Base-by-base conservation (phyloP, 1,139 yeast species). In the Geotrichum citri-aurantii region DNA sequence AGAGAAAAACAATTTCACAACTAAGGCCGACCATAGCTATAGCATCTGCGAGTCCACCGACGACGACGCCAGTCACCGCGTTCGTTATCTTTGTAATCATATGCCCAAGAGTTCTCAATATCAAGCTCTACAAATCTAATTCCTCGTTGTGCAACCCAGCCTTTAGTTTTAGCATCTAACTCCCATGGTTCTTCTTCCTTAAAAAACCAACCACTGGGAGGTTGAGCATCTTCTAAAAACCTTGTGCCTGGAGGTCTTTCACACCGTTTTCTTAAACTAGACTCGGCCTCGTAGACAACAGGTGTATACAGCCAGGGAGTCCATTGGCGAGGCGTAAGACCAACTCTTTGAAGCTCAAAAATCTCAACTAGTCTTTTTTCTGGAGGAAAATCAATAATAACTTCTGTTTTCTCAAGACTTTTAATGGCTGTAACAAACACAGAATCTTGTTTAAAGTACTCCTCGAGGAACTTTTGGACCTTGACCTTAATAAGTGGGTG, bases 181-280 rank as follows among this genome's bases (percentile, higher is more conserved):
- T 72, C 73, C 97, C 97, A 91, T 14, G 77, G 77, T 44, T 82
- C 83, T 33, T 73, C 75, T 59, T 82, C 86, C 17, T 64, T 66
- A 70, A 85, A 91, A 62, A 78, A 77, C 97, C 97, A 91, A 12
- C 83, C 86, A 14, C 73, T 72, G 0, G 96, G 96, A 0, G 96
- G 85, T 37, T 70, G 68, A 0, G 90, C 82, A 44, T 83, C 82
- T 1, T 78, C 75, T 40, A 91, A 68, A 46, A 75, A 75, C 29
- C 77, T 73, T 0, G 83, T 84, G 0, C 96, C 96, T 0, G 79
- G 76, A 0, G 97, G 97, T 6, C 80, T 76, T 58, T 79, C 80
- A 52, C 85, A 84, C 3, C 86, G 78, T 26, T 77, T 68, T 61
- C 97, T 75, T 17, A 69, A 71, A 2, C 76, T 70, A 61, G 86